These are phyloP conservation scores for Hypoxylon sp. DNA, from an alignment of 2,329 filamentous ascomycete genomes.

Conservation along the genomic window DNA sequence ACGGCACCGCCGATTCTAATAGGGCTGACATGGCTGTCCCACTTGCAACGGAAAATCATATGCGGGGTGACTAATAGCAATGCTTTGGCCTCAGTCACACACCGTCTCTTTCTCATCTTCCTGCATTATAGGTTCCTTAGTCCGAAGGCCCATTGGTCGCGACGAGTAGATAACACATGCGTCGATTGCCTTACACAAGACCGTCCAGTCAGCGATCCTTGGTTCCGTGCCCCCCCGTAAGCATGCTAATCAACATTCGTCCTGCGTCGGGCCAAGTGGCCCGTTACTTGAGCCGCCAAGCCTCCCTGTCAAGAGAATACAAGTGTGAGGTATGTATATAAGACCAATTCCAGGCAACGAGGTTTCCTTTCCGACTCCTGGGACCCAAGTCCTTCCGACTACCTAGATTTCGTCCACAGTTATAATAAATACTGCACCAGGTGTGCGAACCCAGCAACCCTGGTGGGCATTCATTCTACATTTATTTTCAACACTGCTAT, in stretches of 20 bases:
- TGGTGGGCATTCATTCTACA: constrained; percentile 49
- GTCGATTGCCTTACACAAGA: constrained; percentile 33
- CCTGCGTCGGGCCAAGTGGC: constrained; percentile 37
- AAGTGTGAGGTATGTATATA: constrained; percentile 21
- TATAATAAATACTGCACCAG: constrained; percentile 46
- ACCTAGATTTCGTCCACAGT: constrained; percentile 20
- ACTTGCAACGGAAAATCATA: constrained; percentile 36
- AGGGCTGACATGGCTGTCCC: constrained; percentile 42
- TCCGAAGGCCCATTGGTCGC: constrained; percentile 37
- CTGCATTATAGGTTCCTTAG: constrained; percentile 29
- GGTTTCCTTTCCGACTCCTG: constrained; percentile 8
- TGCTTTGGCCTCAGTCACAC: constrained; percentile 38
- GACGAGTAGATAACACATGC: constrained; percentile 31
- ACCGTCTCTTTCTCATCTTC: constrained; percentile 36
- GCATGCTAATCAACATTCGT: constrained; percentile 40
- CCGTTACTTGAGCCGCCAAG: constrained; percentile 43
- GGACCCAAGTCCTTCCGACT: constrained; percentile 23
- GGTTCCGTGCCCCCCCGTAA: constrained; percentile 35
- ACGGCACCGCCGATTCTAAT: constrained; percentile 41
- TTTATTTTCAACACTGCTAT: constrained; percentile 19
- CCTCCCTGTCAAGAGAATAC: constrained; percentile 27
- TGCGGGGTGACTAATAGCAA: constrained; percentile 43
- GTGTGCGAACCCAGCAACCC: constrained; percentile 47
- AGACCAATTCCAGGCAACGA: constrained; percentile 35
- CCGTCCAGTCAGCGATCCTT: constrained; percentile 35